A percentile compares a stretch with the other conserved stretches of the same genome.
phyloP scores from a whole-genome alignment of 2,329 filamentous ascomycete genomes.

The Rutstroemia sp. region DNA sequence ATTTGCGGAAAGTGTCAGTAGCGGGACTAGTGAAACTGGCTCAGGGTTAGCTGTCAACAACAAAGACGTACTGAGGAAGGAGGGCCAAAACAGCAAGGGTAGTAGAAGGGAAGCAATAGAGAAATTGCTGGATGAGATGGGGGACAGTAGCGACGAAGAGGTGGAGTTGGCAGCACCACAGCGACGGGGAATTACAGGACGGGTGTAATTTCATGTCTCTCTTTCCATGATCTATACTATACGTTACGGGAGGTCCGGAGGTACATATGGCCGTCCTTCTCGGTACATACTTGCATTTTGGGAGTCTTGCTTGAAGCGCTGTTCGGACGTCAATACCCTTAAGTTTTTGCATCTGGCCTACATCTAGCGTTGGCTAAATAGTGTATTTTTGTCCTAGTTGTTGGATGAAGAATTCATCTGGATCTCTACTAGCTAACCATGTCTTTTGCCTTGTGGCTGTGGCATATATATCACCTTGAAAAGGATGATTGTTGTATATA shows the following conservation, averaged over 20 bases:
- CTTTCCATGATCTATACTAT: too few species aligned
- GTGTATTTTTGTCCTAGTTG: too few species aligned
- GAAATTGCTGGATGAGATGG: slow-evolving; percentile 29
- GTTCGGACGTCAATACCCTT: slow-evolving; percentile 1
- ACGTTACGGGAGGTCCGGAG: too few species aligned
- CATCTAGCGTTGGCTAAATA: not conserved
- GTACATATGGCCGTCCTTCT: not conserved
- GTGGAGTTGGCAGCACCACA: slow-evolving; percentile 26
- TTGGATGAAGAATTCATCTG: not conserved
- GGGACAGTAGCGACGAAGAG: slow-evolving; percentile 30
- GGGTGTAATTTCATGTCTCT: slow-evolving; percentile 5
- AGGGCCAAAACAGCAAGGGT: slow-evolving; percentile 18
- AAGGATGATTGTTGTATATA: too few species aligned
- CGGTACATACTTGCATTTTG: not conserved
- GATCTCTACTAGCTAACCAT: not conserved
- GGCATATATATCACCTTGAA: too few species aligned
- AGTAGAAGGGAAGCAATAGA: slow-evolving; percentile 24
- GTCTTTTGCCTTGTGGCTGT: too few species aligned
- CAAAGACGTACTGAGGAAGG: slow-evolving; percentile 4
- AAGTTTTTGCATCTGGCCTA: not conserved
- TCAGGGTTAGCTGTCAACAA: not conserved
- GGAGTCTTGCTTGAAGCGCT: not conserved
- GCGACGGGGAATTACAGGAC: slow-evolving; percentile 19
- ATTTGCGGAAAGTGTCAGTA: slow-evolving; percentile 17
- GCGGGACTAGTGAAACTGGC: slow-evolving; percentile 1